Conservation (phyloP, 1,284 basidiomycete genomes). For the Sanguinoderma infundibulare region DNA sequence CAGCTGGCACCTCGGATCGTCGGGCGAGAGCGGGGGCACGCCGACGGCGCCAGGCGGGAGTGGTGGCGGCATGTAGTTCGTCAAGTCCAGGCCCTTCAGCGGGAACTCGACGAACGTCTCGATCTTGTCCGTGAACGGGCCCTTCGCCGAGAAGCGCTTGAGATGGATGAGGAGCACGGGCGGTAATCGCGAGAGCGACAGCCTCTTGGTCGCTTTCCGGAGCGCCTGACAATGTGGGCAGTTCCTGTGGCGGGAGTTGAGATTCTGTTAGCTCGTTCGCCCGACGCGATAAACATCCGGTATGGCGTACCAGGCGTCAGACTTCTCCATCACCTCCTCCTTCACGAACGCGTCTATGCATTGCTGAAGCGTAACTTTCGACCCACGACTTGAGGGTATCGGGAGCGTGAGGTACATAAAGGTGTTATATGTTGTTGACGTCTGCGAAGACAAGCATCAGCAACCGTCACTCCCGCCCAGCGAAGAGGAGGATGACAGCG, state of each 20-base stretch:
- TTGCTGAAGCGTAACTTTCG: constrained; percentile 76
- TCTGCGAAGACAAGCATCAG: constrained; percentile 54
- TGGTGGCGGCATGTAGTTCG: constrained; percentile 87
- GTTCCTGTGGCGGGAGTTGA: constrained; percentile 58
- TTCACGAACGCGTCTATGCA: constrained; percentile 93
- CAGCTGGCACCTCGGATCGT: constrained; percentile 80
- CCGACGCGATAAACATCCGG: background rate
- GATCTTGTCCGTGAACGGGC: constrained; percentile 94
- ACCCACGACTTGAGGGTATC: constrained; percentile 70
- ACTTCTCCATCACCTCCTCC: constrained; percentile 90
- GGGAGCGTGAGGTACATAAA: constrained; percentile 97
- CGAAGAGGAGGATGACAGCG: background rate
- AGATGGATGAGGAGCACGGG: constrained; percentile 95
- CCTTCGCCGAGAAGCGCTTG: constrained; percentile 93
- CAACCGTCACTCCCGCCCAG: background rate
- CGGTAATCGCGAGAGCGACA: constrained; percentile 90
- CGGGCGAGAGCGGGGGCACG: constrained; percentile 46
- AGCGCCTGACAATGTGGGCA: constrained; percentile 92
- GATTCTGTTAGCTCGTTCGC: background rate
- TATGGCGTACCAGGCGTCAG: constrained; percentile 85
- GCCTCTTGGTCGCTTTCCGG: constrained; percentile 81
- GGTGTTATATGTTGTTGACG: constrained; percentile 96
- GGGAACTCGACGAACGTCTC: constrained; percentile 93
- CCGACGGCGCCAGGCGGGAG: constrained; percentile 65
- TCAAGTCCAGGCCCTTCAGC: constrained; percentile 82